Base-by-base conservation (phyloP, 169 alveolate species). In the Plasmodium gaboni region DNA sequence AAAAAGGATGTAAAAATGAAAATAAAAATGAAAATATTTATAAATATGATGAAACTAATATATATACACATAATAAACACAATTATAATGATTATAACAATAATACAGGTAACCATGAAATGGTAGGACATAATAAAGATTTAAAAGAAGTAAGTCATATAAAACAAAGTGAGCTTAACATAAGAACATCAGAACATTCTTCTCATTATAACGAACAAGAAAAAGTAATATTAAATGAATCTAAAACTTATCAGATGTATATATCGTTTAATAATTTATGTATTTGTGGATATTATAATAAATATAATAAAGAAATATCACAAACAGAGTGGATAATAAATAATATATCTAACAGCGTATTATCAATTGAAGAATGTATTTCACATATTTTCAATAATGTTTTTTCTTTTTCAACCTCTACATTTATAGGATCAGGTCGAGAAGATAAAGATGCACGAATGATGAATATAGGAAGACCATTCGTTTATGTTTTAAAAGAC, bases 391-490 rank as follows among this genome's bases (percentile, higher is more conserved):
- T 86, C 63, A 72, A 28, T 46, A 86, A 71, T 24, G 19, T 73
- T 8, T 86, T 86, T 38, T 46, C 10, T 53, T 70, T 48, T 46
- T 15, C 78, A 17, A 28, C 38, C 3, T 12, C 65, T 42, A 88
- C 89, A 28, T 88, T 87, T 68, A 88, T 87, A 67, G 94, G 94
- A 0, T 94, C 96, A 55, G 98, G 98, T n/a, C 86, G 98, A 63
- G 98, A 97, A 91, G 98, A 97, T 74, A 85, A 95, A 42, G 98
- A 97, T 89, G 98, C 95, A 1, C 80, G 98, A 53, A 97, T 97
- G 98, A 95, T 97, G 50, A 97, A 59, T 73, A 59, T 71, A 59
- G 92, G 92, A 17, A 70, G 92, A 59, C 92, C 92, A 32, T 86
- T 86, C 50, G 76, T 86, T 53, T 71, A 60, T 60, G 87, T 72